Conservation (phyloP, 2,329 filamentous ascomycete genomes). For the Aspergillus quadrilineatus region DNA sequence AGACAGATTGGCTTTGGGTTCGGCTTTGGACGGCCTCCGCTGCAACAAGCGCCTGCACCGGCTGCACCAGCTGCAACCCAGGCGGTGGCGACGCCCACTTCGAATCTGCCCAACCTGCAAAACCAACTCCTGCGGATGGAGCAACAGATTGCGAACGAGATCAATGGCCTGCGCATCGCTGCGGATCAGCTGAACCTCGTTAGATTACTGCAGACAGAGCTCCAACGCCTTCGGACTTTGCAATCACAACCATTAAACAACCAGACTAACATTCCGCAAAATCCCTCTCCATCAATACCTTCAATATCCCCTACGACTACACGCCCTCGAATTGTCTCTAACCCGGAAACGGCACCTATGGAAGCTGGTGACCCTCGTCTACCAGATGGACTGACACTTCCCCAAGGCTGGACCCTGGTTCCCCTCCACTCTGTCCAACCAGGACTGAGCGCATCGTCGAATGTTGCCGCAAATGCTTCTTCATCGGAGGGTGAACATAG, state of each 20-base stretch:
- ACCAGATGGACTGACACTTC: conserved; percentile 52
- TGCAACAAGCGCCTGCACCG: conserved; percentile 20
- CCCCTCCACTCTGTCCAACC: conserved; percentile 28
- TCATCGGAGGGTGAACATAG: conserved; percentile 5
- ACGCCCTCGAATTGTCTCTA: conserved; percentile 32
- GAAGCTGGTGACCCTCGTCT: conserved; percentile 47
- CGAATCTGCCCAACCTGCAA: conserved; percentile 46
- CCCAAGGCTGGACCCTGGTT: conserved; percentile 48
- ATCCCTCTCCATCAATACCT: conserved; percentile 20
- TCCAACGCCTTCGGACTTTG: conserved; percentile 62
- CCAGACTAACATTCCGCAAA: conserved; percentile 10
- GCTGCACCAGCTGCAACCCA: conserved; percentile 20
- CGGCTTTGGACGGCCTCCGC: conserved; percentile 38
- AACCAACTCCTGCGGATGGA: conserved; percentile 66
- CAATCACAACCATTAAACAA: conserved; percentile 33
- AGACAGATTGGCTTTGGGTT: conserved; percentile 44
- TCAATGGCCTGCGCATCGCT: conserved; percentile 61
- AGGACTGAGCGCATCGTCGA: conserved; percentile 4
- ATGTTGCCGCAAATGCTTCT: conserved; percentile 6
- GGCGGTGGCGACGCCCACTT: conserved; percentile 19
- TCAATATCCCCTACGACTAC: conserved; percentile 21
- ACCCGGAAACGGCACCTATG: conserved; percentile 33
- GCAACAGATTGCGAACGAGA: conserved; percentile 66
- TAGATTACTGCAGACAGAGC: conserved; percentile 65
- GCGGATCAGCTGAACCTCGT: conserved; percentile 69